A percentile compares a stretch with the other conserved stretches of the same genome.
phyloP scores from a whole-genome alignment of 805 yeast genomes.

The Diddensiella transvaalensis region DNA sequence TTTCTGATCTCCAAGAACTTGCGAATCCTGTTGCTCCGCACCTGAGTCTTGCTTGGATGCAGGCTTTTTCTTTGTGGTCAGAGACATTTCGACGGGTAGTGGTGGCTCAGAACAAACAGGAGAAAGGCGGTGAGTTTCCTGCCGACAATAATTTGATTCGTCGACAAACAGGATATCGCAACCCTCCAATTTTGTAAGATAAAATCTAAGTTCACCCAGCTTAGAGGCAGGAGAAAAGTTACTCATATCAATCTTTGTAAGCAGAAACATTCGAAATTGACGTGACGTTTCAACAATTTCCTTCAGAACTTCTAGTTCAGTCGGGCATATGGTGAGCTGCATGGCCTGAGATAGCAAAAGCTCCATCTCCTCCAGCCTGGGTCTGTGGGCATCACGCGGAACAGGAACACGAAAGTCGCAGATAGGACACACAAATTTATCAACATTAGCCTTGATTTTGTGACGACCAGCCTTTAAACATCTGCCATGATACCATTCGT shows the following conservation, averaged over 20 bases:
- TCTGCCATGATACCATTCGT: slow-evolving; percentile 90
- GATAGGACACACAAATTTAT: slow-evolving; percentile 50
- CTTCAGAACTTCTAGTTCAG: slow-evolving; percentile 31
- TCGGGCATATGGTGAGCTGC: slow-evolving; percentile 34
- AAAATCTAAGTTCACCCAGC: slow-evolving; percentile 37
- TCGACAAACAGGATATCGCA: slow-evolving; percentile 35
- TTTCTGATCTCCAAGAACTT: too few species aligned
- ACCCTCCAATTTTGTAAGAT: slow-evolving; percentile 48
- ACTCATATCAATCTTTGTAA: neutral
- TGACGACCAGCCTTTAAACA: slow-evolving; percentile 51
- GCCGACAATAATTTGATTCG: slow-evolving; percentile 35
- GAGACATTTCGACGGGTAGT: neutral
- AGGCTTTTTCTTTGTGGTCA: neutral
- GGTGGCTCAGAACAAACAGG: slow-evolving; percentile 14
- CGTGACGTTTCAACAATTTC: slow-evolving; percentile 29
- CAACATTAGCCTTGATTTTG: slow-evolving; percentile 30
- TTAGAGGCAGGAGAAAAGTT: slow-evolving; percentile 24
- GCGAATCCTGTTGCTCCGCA: neutral
- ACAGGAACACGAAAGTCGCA: slow-evolving; percentile 42
- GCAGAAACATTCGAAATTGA: slow-evolving; percentile 33
- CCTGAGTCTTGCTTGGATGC: neutral
- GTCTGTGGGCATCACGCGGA: slow-evolving; percentile 35
- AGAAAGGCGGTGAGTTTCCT: slow-evolving; percentile 26
- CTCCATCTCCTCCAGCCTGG: slow-evolving; percentile 35
- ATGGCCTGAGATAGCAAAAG: slow-evolving; percentile 30